Evolutionary conservation across 192 early-diverging fungal species (phyloP).

Genomic region (Phlyctochytrium arcticum): DNA sequence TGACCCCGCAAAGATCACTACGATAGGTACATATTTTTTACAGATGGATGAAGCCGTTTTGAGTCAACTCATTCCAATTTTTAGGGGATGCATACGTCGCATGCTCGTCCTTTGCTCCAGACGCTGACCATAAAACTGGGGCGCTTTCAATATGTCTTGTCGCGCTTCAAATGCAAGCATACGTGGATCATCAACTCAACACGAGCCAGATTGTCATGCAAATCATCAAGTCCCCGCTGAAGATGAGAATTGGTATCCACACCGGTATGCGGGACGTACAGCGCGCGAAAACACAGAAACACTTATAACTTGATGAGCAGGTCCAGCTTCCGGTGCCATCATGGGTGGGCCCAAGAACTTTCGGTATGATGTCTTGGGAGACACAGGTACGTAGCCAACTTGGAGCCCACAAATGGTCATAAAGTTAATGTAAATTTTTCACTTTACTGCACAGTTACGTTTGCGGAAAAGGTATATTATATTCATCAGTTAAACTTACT

Average conservation of each 20-base stretch:
- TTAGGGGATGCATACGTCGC: conserved; percentile 49
- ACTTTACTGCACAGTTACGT: background rate
- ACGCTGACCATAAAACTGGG: conserved; percentile 27
- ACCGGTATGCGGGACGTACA: conserved; percentile 22
- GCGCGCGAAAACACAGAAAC: too few relatives aligned
- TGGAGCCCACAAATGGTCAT: background rate
- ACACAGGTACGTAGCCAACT: conserved; percentile 33
- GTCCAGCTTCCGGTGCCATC: conserved; percentile 43
- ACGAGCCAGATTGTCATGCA: conserved; percentile 25
- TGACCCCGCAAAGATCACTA: conserved; percentile 20
- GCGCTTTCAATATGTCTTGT: conserved; percentile 43
- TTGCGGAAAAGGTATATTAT: conserved; percentile 39
- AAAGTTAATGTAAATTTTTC: too few relatives aligned
- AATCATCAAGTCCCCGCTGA: conserved; percentile 27
- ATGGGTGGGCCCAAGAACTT: conserved; percentile 53
- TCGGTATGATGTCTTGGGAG: conserved; percentile 45
- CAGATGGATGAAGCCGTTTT: background rate
- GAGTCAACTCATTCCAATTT: background rate
- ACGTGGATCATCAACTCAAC: conserved; percentile 42
- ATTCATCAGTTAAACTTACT: background rate
- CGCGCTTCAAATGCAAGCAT: conserved; percentile 47
- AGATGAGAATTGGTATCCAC: conserved; percentile 49
- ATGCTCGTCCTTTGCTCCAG: conserved; percentile 25
- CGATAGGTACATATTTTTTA: conserved; percentile 21
- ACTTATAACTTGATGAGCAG: too few relatives aligned